Evolutionary conservation across 768 basidiomycete genomes (phyloP).

Genomic region (Heimioporus sp.): DNA sequence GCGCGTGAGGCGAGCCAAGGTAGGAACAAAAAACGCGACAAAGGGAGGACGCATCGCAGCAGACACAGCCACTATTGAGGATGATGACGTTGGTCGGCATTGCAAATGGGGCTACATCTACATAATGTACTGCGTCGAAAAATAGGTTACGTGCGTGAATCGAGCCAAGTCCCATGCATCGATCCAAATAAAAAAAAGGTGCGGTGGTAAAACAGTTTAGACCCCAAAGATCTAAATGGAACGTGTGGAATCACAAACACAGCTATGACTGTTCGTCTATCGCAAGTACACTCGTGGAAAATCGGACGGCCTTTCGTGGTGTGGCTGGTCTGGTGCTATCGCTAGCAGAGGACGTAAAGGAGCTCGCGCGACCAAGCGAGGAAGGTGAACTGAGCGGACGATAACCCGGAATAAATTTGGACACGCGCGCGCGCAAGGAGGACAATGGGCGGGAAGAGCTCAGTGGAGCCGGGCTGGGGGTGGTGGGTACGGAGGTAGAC

Average conservation of each 20-base stretch:
- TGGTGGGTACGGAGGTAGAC: constrained; percentile 36
- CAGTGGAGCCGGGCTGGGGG: constrained; percentile 27
- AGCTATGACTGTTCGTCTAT: constrained; percentile 20
- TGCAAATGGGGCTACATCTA: constrained; percentile 28
- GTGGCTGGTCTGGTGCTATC: constrained; percentile 39
- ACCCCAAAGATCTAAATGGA: constrained; percentile 2
- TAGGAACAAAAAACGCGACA: constrained; percentile 6
- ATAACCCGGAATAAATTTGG: constrained; percentile 47
- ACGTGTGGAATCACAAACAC: constrained; percentile 1
- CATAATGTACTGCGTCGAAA: constrained; percentile 24
- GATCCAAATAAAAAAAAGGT: constrained; percentile 23
- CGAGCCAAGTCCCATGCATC: constrained; percentile 13
- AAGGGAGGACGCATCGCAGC: background rate
- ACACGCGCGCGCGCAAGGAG: constrained; percentile 49
- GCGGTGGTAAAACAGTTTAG: constrained; percentile 13
- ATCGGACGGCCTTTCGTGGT: constrained; percentile 61
- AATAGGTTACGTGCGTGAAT: constrained; percentile 21
- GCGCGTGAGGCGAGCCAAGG: background rate
- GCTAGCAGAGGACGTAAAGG: constrained; percentile 32
- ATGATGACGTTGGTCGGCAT: constrained; percentile 17
- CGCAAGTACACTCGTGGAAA: constrained; percentile 45
- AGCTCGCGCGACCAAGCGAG: constrained; percentile 33
- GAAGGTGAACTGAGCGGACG: constrained; percentile 36
- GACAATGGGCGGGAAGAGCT: constrained; percentile 29
- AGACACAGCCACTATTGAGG: constrained; percentile 29